Conservation (phyloP, 345 rosid species). For the Excoecaria agallocha region DNA sequence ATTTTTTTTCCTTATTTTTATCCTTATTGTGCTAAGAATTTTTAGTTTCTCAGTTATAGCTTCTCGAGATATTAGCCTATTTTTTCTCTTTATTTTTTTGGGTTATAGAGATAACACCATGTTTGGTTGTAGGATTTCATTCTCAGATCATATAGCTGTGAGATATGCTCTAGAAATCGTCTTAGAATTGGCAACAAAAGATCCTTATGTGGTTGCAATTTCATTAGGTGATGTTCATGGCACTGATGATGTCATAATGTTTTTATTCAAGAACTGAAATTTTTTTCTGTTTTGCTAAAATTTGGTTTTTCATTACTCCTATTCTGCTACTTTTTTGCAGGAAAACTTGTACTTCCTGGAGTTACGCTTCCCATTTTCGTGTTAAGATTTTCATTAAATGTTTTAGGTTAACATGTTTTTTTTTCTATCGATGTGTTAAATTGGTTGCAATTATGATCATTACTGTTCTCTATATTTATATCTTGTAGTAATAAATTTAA, state of each 20-base stretch:
- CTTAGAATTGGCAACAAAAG: conserved; percentile 77
- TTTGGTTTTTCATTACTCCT: conserved; percentile 17
- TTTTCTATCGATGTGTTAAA: too few relatives aligned
- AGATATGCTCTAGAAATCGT: conserved; percentile 92
- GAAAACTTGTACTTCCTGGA: too few relatives aligned
- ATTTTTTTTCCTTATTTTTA: not conserved
- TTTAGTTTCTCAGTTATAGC: not conserved
- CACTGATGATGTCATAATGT: not conserved
- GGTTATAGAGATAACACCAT: conserved; percentile 4
- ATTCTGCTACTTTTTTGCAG: conserved; percentile 19
- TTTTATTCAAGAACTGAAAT: not conserved
- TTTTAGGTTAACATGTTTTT: too few relatives aligned
- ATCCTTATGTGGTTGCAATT: conserved; percentile 95
- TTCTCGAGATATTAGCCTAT: not conserved
- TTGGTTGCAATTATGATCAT: too few relatives aligned
- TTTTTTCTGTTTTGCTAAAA: not conserved
- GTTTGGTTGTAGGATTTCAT: conserved; percentile 60
- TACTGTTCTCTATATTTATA: too few relatives aligned
- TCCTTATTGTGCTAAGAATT: not conserved
- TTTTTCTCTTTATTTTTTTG: not conserved
- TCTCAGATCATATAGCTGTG: conserved; percentile 98
- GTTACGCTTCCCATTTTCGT: too few relatives aligned
- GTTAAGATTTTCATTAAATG: too few relatives aligned
- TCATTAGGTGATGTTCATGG: conserved; percentile 61
- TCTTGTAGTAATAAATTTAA: too few relatives aligned